Base-by-base conservation (phyloP, 495 filamentous ascomycete genomes). In the Hypoxylon perforatum region DNA sequence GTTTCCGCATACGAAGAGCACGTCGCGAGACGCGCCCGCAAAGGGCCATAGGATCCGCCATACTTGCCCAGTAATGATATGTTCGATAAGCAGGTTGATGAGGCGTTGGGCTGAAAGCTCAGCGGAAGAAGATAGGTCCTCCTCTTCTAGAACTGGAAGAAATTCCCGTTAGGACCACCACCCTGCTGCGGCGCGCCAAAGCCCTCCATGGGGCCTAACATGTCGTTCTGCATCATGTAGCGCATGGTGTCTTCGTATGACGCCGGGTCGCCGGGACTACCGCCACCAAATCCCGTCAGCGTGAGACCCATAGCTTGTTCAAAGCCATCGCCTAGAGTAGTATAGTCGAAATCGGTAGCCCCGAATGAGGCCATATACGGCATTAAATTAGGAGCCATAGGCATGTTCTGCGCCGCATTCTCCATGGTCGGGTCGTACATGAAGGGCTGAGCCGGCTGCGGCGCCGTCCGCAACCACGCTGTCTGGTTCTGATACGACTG, bases 261-360 rank as follows among this genome's bases (percentile, higher is more conserved):
- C 25, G 62, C 44, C 23, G 57, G 65, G 54, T 72, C 58, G 21
- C 65, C 72, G 0, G 65, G 71, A 25, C 65, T 70, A 3, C 66
- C 70, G 47, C 67, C 72, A 11, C 67, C 63, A 9, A 80, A 72
- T 5, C 75, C 77, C 10, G 75, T 83, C 17, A 87, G 66, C 10
- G 81, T 81, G 67, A 84, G 76, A 21, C 81, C 82, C 73, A 85
- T 78, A 4, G 80, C 83, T 47, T 84, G 78, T 50, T 82, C 81
- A 47, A 84, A 80, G 11, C 78, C 78, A 61, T 80, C 81, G 7
- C 78, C 81, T 2, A 78, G 65, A 17, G 48, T 69, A 12, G 65
- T 41, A 47, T 77, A 81, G 57, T 79, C 75, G 17, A 82, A 71
- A 33, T 80, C 80, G 10, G 38, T 41, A 18, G 63, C 52, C 5